Conservation (phyloP, 331 rosid species). For the Rosa hybrid region DNA sequence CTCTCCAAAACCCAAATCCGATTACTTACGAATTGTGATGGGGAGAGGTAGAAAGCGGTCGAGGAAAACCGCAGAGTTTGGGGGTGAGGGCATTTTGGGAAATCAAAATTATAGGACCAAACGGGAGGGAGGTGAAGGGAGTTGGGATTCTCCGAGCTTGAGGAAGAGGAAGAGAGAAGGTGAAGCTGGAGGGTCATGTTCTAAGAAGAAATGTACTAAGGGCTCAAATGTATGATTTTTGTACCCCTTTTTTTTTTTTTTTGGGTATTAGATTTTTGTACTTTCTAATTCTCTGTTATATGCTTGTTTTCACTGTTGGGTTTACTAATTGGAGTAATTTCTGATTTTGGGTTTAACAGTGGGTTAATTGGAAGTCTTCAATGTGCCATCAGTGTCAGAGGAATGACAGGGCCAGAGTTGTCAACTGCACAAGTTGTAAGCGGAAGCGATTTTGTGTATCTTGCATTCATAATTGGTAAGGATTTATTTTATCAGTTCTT, state of each 20-base stretch:
- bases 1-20: neutral
- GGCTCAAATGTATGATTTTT: neutral
- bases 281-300: neutral
- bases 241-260: too few relatives aligned
- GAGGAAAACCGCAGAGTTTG: neutral
- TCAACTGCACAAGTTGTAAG: slow-evolving; percentile 50
- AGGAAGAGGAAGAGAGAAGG: neutral
- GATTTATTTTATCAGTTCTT: neutral
- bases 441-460: neutral
- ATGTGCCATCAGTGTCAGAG: slow-evolving; percentile 97
- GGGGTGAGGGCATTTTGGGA: neutral
- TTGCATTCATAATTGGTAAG: slow-evolving; percentile 44
- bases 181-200: neutral
- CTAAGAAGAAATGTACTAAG: neutral
- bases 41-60: neutral
- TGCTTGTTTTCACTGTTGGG: neutral
- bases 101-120: neutral
- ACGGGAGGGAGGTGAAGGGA: too few relatives aligned
- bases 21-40: neutral
- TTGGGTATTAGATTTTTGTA: neutral
- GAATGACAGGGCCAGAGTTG: slow-evolving; percentile 71
- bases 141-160: neutral
- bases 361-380: slow-evolving; percentile 34
- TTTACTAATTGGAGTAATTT: neutral
- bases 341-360: slow-evolving; percentile 38